Base-by-base conservation (phyloP, 129 eudicot species). In the Pseudognaphalium luteoalbum region DNA sequence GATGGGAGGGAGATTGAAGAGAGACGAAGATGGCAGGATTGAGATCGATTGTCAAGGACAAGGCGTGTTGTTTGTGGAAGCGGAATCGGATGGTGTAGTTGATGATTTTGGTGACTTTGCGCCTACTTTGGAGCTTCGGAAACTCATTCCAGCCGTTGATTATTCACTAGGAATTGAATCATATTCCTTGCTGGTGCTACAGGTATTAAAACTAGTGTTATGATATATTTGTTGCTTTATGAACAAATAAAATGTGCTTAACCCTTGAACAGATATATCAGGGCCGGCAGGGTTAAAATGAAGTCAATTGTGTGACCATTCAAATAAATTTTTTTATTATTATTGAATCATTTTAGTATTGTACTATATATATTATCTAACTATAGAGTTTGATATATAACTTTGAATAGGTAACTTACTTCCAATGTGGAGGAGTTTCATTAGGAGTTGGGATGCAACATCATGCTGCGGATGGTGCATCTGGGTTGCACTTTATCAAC, bases 371-470 rank as follows among this genome's bases (percentile, higher is more conserved):
- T 25, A 60, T 6, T 60, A 6, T 57, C 14, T 57, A 20, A 57
- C 9, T 29, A 56, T 19, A 19, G 17, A 12, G 17, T 61, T 22
- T 61, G 33, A 22, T 22, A 61, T 61, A 22, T 61, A 7, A 47
- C 29, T 25, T 56, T 54, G 76, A 72, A 4, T 17, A 72, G 52
- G 70, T 74, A 42, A 62, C 78, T 28, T 44, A 62, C 70, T 74
- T 74, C 20, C 61, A 74, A 42, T 74, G 78, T 61, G 70, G 70
- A 22, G 70, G 78, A 12, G 78, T 74, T 74, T 74, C 70, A 0
- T 28, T 74, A 60, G 70, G 70, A 25, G 70, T 74, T 61, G 78
- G 70, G 7, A 25, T 74, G 41, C 59, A 74, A 66, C 78, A 62
- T 74, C 70, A 20, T 10, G 70, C 65, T 11, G 70, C 52, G 30